Conservation (phyloP, 352 stramenopile genomes). For the Peronosclerospora sorghi region DNA sequence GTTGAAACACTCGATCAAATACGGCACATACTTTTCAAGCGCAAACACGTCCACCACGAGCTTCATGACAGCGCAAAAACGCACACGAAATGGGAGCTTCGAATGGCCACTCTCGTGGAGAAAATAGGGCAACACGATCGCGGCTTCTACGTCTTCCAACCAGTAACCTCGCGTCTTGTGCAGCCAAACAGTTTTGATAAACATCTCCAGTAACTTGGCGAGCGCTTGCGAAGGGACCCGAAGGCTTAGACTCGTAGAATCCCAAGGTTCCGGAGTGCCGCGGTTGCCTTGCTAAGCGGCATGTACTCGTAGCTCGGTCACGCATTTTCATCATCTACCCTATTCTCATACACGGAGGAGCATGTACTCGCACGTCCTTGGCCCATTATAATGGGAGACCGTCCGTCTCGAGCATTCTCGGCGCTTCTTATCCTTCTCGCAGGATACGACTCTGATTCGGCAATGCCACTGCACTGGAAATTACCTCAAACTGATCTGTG, state of each 20-base stretch:
- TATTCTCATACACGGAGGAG: constrained; percentile 5
- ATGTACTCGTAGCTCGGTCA: too few relatives aligned
- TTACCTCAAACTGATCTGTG: too few relatives aligned
- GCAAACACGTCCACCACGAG: constrained; percentile 70
- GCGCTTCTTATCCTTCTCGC: constrained; percentile 10
- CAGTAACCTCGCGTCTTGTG: constrained; percentile 51
- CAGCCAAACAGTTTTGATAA: constrained; percentile 75
- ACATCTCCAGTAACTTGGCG: too few relatives aligned
- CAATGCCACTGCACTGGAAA: too few relatives aligned
- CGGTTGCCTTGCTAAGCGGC: too few relatives aligned
- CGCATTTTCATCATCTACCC: constrained; percentile 6
- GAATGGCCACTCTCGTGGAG: too few relatives aligned
- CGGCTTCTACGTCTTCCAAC: constrained; percentile 73
- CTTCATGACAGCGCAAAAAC: constrained; percentile 80
- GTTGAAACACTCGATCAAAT: constrained; percentile 75
- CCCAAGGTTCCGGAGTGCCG: too few relatives aligned
- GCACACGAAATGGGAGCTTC: constrained; percentile 71
- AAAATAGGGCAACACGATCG: constrained; percentile 70
- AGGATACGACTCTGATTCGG: constrained; percentile 14
- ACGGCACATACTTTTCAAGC: constrained; percentile 62
- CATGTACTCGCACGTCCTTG: background rate
- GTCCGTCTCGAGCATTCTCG: constrained; percentile 7
- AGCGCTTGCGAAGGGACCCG: too few relatives aligned
- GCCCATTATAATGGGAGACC: constrained; percentile 4
- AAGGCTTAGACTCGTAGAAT: too few relatives aligned